A percentile compares a stretch with the other conserved stretches of the same genome.
Evolutionary conservation across 345 rosid species (phyloP).

Genomic region (Gossypium australe): DNA sequence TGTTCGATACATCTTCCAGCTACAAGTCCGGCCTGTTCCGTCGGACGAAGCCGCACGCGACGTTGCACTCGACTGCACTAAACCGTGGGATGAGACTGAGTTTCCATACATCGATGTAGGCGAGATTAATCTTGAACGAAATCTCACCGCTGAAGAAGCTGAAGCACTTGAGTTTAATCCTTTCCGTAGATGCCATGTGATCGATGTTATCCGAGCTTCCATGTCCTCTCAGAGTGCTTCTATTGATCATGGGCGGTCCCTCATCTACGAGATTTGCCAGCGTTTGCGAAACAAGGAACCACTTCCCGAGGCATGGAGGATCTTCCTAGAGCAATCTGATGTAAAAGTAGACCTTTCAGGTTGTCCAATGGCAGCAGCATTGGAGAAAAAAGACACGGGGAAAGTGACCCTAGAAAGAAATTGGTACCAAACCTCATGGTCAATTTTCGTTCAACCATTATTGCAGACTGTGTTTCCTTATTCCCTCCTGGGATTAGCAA

Average conservation of each 20-base stretch:
- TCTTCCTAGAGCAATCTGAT: conserved; percentile 57
- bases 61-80: conserved; percentile 54
- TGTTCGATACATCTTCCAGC: conserved; percentile 51
- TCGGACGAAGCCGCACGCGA: conserved; percentile 36
- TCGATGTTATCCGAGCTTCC: conserved; percentile 54
- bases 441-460: conserved; percentile 46
- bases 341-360: conserved; percentile 59
- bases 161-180: conserved; percentile 57
- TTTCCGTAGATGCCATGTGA: conserved; percentile 33
- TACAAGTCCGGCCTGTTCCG: conserved; percentile 45
- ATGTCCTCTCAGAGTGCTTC: conserved; percentile 58
- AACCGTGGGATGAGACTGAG: conserved; percentile 50
- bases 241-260: conserved; percentile 64
- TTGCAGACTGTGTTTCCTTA: conserved; percentile 52
- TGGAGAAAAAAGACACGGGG: conserved; percentile 20
- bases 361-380: conserved; percentile 53
- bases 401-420: conserved; percentile 45
- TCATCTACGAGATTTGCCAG: conserved; percentile 63
- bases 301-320: conserved; percentile 59
- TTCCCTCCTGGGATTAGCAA: conserved; percentile 37
- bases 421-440: conserved; percentile 47
- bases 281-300: conserved; percentile 49
- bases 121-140: conserved; percentile 41
- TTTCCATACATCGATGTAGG: conserved; percentile 49
- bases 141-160: conserved; percentile 43